Conservation (phyloP, 2,329 filamentous ascomycete genomes). For the Diaporthe capsici region DNA sequence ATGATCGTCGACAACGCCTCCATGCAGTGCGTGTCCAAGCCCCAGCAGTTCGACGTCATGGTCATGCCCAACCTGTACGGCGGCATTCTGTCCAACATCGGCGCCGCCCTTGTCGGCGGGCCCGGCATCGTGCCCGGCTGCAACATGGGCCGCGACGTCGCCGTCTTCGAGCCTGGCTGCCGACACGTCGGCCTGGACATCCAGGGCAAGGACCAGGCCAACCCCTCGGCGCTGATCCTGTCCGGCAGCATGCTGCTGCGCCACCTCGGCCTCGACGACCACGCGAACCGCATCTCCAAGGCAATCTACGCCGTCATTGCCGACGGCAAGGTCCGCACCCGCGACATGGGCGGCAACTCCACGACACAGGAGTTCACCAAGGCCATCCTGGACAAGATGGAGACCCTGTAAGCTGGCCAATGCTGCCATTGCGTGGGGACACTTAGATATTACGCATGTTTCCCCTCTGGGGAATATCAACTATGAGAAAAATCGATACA, state of each 20-base stretch:
- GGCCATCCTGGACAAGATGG: constrained; percentile 96
- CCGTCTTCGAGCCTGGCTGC: constrained; percentile 99
- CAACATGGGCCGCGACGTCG: constrained; percentile 99
- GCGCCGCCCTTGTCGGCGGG: constrained; percentile 95
- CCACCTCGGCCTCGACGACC: constrained; percentile 96
- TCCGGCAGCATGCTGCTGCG: constrained; percentile 97
- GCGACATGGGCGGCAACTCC: constrained; percentile 93
- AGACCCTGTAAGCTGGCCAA: constrained; percentile 69
- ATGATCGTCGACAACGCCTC: constrained; percentile 99
- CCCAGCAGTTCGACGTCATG: constrained; percentile 99
- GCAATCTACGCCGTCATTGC: constrained; percentile 83
- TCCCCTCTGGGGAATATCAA: background rate
- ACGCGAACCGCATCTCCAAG: constrained; percentile 98
- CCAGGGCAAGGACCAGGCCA: constrained; percentile 99
- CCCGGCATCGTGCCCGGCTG: constrained; percentile 97
- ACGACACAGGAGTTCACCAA: constrained; percentile 96
- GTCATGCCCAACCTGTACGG: constrained; percentile 99
- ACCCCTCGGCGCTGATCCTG: constrained; percentile 95
- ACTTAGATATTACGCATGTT: background rate
- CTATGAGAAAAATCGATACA: background rate
- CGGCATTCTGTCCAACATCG: constrained; percentile 98
- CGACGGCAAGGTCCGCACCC: constrained; percentile 89
- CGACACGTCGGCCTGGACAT: constrained; percentile 99
- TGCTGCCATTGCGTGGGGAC: background rate
- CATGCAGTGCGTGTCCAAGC: constrained; percentile 97